Evolutionary conservation across 768 basidiomycete genomes (phyloP).

Genomic region (Tulasnella sp.): DNA sequence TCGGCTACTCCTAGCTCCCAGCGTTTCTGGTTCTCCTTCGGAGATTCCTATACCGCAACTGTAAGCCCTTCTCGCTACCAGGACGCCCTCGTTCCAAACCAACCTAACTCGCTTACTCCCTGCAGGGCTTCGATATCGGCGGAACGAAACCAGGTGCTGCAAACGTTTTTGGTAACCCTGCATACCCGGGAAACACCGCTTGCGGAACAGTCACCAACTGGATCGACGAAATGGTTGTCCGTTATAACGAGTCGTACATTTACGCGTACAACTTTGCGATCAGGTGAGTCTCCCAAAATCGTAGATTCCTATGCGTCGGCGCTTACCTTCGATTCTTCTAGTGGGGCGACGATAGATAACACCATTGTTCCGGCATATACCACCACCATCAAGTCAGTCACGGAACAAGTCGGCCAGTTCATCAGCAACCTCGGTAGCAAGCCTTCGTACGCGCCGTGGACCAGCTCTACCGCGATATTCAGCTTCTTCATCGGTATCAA

Average conservation of each 20-base stretch:
- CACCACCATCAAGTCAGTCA: constrained; percentile 34
- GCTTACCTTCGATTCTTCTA: constrained; percentile 24
- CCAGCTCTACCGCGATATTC: constrained; percentile 49
- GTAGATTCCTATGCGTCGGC: constrained; percentile 39
- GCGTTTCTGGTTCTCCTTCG: constrained; percentile 23
- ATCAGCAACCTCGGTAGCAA: constrained; percentile 40
- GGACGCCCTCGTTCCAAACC: background rate
- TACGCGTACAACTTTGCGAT: constrained; percentile 61
- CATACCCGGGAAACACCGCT: background rate
- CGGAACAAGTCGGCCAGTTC: constrained; percentile 57
- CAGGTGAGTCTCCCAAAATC: constrained; percentile 58
- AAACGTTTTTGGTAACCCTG: constrained; percentile 6
- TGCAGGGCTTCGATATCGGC: constrained; percentile 41
- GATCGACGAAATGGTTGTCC: constrained; percentile 47
- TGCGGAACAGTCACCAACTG: constrained; percentile 44
- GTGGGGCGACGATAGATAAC: constrained; percentile 9
- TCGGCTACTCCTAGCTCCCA: constrained; percentile 14
- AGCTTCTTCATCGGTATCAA: constrained; percentile 68
- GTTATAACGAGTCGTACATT: constrained; percentile 46
- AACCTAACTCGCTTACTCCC: constrained; percentile 31
- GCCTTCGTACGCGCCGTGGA: constrained; percentile 50
- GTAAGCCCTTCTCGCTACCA: constrained; percentile 25
- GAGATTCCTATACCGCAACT: constrained; percentile 54
- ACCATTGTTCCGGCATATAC: constrained; percentile 6
- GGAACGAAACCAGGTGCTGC: background rate